Base-by-base conservation (phyloP, 1,139 yeast species). In the Pichia sp. region DNA sequence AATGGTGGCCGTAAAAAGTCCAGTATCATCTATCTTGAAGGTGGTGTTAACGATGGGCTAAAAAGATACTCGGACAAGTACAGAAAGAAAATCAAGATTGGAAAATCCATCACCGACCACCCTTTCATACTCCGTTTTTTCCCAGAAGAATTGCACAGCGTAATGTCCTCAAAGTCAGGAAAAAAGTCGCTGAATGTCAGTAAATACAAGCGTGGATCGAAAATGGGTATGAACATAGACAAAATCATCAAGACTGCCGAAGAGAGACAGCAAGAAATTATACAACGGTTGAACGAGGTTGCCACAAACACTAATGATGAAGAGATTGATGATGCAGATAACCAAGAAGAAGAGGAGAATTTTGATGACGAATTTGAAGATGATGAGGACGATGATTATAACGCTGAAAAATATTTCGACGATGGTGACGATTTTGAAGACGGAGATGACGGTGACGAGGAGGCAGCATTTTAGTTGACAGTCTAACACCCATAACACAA, bases 291-390 rank as follows among this genome's bases (percentile, higher is more conserved):
- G 60, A 81, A 81, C 59, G 76, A 74, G 52, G 71, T 84, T 66
- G 87, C 82, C 0, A 71, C 69, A 8, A 74, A 70, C 26, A 77
- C 70, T 25, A 73, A 71, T 34, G 58, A 52, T 39, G 54, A 53
- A 21, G 59, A 51, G 25, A 72, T 69, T 3, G 74, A 70, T 6
- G 75, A 69, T 2, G 74, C 66, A 2, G 85, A 79, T 51, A 82
- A 78, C 41, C 83, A 76, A 53, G 85, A 80, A 52, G 88, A 82
- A 46, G 86, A 80, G 53, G 86, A 80, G 44, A 89, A 83, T 52
- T 85, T 82, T 55, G 88, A 83, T 62, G 91, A 85, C 58, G 88
- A 82, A 58, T 87, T 86, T 46, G 95, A 86, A 55, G 93, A 86
- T 52, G 93, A 85, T 56, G 83, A 77, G 37, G 87, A 80, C 53